A percentile compares a stretch with the other conserved stretches of the same genome.
These are phyloP conservation scores for Nigrospora osmanthi DNA, from an alignment of 2,329 filamentous ascomycete genomes.

Conservation along the genomic window DNA sequence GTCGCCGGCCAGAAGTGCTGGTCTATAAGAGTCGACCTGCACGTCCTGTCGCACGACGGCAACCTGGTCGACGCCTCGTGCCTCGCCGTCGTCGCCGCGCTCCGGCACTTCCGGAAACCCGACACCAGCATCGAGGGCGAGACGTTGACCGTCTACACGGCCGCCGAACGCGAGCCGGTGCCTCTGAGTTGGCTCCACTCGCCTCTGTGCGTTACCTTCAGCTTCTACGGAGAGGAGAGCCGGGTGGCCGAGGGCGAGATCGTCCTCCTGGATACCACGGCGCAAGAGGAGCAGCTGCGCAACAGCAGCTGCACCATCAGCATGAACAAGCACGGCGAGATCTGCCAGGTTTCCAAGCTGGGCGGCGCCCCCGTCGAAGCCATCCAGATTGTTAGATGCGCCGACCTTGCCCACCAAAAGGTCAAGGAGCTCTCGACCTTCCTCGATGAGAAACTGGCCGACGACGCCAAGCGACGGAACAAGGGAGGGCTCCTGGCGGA, in stretches of 20 bases:
- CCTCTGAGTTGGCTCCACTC: constrained; percentile 86
- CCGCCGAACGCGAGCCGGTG: constrained; percentile 82
- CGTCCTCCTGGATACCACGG: constrained; percentile 63
- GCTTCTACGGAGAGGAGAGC: constrained; percentile 62
- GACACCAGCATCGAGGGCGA: constrained; percentile 84
- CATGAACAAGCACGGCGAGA: constrained; percentile 81
- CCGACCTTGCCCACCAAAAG: constrained; percentile 65
- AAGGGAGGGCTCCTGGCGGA: constrained; percentile 74
- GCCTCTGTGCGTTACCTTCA: constrained; percentile 86
- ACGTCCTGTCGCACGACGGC: constrained; percentile 86
- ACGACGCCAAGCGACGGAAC: constrained; percentile 72
- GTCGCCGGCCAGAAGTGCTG: constrained; percentile 87
- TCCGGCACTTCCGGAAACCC: constrained; percentile 86
- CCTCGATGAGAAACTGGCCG: constrained; percentile 64
- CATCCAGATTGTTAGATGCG: constrained; percentile 67
- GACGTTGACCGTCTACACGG: constrained; percentile 73
- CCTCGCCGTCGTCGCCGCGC: constrained; percentile 76
- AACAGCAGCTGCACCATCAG: constrained; percentile 72
- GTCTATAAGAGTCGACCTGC: constrained; percentile 83
- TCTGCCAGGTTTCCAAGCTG: constrained; percentile 86
- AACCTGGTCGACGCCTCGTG: constrained; percentile 82
- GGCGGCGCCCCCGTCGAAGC: constrained; percentile 80
- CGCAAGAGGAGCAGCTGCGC: constrained; percentile 69
- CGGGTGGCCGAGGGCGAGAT: constrained; percentile 42
- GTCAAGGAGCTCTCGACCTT: constrained; percentile 72